Percentiles rank a stretch among this genome's conserved stretches.
Conservation (phyloP, 2,329 filamentous ascomycete species). For the Penicillium sp. region DNA sequence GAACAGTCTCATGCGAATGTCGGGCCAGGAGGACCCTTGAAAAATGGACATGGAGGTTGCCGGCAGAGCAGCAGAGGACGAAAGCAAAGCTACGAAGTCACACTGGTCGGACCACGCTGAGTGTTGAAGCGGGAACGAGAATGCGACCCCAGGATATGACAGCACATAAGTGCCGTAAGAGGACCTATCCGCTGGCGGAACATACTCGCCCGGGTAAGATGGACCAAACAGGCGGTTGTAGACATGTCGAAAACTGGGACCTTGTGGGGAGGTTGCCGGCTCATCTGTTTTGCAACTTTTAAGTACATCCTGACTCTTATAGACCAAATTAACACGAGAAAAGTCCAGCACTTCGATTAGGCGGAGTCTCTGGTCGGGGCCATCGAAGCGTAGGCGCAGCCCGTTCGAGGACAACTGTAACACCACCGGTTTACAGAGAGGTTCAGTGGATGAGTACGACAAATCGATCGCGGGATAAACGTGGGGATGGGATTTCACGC, state of each 20-base stretch:
- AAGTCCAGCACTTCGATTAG: constrained; percentile 92
- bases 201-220: constrained; percentile 90
- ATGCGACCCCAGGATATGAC: constrained; percentile 91
- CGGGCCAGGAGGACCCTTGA: constrained; percentile 84
- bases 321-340: constrained; percentile 76
- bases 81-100: constrained; percentile 84
- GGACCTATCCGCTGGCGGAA: constrained; percentile 60
- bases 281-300: constrained; percentile 50
- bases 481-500: constrained; percentile 82
- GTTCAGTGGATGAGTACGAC: constrained; percentile 71
- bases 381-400: constrained; percentile 87
- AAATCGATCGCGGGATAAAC: constrained; percentile 81
- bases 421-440: constrained; percentile 72
- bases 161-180: constrained; percentile 77
- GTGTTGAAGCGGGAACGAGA: constrained; percentile 77
- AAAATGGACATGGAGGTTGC: constrained; percentile 90
- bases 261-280: constrained; percentile 43
- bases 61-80: constrained; percentile 71
- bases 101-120: constrained; percentile 70
- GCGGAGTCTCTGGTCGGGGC: constrained; percentile 84
- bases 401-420: constrained; percentile 81
- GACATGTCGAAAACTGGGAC: constrained; percentile 81
- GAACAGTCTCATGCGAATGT: constrained; percentile 74
- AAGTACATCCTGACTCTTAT: constrained; percentile 77
- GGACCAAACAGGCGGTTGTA: constrained; percentile 93